A percentile compares a stretch with the other conserved stretches of the same genome.
Conservation (phyloP, 192 early-diverging fungal species). For the Coemansia sp. region DNA sequence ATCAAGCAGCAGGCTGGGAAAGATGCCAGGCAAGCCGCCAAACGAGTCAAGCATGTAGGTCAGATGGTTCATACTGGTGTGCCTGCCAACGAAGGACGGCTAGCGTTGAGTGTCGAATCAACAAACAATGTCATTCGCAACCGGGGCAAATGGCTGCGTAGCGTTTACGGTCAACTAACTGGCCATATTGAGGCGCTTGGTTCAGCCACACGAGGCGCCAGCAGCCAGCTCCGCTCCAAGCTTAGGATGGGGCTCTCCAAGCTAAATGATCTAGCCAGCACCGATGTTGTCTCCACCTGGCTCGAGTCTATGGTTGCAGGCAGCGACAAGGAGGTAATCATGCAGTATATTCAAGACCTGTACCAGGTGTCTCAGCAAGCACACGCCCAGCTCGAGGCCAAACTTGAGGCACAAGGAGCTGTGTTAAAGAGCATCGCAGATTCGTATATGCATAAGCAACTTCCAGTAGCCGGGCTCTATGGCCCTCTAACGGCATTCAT, state of each 20-base stretch:
- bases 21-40: background rate
- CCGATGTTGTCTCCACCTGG: constrained; percentile 29
- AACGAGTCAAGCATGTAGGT: constrained; percentile 16
- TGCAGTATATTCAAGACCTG: constrained; percentile 31
- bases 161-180: constrained; percentile 1
- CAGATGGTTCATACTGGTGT: constrained; percentile 14
- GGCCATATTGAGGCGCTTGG: constrained; percentile 2
- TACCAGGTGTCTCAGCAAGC: constrained; percentile 26
- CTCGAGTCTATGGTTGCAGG: constrained; percentile 34
- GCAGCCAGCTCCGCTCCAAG: constrained; percentile 31
- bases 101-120: constrained; percentile 9
- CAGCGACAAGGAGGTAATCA: constrained; percentile 22
- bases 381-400: constrained; percentile 23
- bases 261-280: constrained; percentile 26
- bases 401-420: constrained; percentile 25
- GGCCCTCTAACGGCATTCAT: constrained; percentile 19
- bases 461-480: constrained; percentile 37
- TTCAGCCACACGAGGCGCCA: constrained; percentile 19
- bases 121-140: background rate
- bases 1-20: constrained; percentile 10
- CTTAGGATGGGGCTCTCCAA: constrained; percentile 19
- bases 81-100: constrained; percentile 5
- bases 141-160: background rate
- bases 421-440: constrained; percentile 24
- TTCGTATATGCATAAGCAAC: constrained; percentile 10